These are phyloP conservation scores for Capsaspora owczarzaki DNA, from an alignment of 78 protist genomes.

Conservation along the genomic window DNA sequence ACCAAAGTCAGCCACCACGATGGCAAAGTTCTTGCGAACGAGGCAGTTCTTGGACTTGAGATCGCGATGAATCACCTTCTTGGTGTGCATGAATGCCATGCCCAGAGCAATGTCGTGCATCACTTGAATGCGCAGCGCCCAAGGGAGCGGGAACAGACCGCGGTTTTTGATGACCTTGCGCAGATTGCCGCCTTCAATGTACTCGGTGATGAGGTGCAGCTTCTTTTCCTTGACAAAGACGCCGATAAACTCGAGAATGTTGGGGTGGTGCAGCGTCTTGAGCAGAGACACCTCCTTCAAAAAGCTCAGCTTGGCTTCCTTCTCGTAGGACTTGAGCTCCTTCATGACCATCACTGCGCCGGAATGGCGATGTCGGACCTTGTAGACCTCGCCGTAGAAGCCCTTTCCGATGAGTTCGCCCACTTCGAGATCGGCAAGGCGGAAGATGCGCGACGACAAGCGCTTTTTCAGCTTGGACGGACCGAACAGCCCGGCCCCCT, in stretches of 20 bases:
- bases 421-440: not conserved
- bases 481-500: not conserved
- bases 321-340: constrained; percentile 2
- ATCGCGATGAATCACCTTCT: constrained; percentile 44
- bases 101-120: constrained; percentile 42
- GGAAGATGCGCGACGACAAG: constrained; percentile 4
- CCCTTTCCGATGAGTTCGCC: constrained; percentile 6
- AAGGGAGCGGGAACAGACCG: not conserved
- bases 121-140: constrained; percentile 6
- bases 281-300: not conserved
- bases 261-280: constrained; percentile 1
- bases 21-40: not conserved
- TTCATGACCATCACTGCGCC: not conserved
- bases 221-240: not conserved
- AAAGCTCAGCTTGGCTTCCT: constrained; percentile 1
- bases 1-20: constrained; percentile 9
- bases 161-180: not conserved
- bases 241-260: not conserved
- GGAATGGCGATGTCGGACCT: not conserved
- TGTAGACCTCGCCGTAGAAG: constrained; percentile 2
- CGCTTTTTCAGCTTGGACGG: not conserved
- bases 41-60: constrained; percentile 48
- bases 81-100: constrained; percentile 43
- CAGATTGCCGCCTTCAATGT: not conserved
- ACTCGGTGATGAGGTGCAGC: constrained; percentile 2